A percentile compares a stretch with the other conserved stretches of the same genome.
These are phyloP conservation scores for Limnomonas spitsbergensis DNA, from an alignment of 139 green algal genomes.

Conservation along the genomic window DNA sequence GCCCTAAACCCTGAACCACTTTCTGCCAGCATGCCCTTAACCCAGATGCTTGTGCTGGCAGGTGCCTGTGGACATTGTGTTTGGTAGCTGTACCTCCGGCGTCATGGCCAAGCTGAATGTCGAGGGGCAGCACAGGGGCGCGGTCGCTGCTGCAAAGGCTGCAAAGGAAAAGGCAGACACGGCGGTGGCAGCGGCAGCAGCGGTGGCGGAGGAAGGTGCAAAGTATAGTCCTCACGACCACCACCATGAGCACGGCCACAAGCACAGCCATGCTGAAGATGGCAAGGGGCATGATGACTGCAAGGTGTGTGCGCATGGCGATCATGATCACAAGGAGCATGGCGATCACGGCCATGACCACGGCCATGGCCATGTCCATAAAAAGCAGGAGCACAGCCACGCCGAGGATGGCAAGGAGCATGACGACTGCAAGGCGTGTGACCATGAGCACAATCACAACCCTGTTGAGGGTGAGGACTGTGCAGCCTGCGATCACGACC, in stretches of 20 bases:
- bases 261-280: conserved; percentile 37
- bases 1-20: too few relatives aligned
- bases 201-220: too few relatives aligned
- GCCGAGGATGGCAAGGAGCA: too few relatives aligned
- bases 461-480: conserved; percentile 12
- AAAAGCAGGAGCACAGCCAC: too few relatives aligned
- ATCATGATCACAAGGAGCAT: too few relatives aligned
- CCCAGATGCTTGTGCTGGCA: too few relatives aligned
- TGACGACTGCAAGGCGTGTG: conserved; percentile 18
- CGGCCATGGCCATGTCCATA: too few relatives aligned
- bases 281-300: conserved; percentile 12
- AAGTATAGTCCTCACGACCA: too few relatives aligned
- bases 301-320: too few relatives aligned
- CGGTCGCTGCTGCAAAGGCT: conserved; percentile 62
- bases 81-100: conserved; percentile 44
- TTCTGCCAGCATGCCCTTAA: too few relatives aligned
- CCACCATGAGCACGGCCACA: conserved; percentile 34
- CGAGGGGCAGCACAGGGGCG: conserved; percentile 83
- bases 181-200: neutral
- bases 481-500: neutral
- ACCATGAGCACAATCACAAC: conserved; percentile 30
- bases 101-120: conserved; percentile 80
- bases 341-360: too few relatives aligned
- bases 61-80: conserved; percentile 66
- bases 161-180: neutral